Percentiles rank a stretch among this genome's conserved stretches.
Conservation (phyloP, 1,284 basidiomycete genomes). For the Tetrapyrgos nigripes region DNA sequence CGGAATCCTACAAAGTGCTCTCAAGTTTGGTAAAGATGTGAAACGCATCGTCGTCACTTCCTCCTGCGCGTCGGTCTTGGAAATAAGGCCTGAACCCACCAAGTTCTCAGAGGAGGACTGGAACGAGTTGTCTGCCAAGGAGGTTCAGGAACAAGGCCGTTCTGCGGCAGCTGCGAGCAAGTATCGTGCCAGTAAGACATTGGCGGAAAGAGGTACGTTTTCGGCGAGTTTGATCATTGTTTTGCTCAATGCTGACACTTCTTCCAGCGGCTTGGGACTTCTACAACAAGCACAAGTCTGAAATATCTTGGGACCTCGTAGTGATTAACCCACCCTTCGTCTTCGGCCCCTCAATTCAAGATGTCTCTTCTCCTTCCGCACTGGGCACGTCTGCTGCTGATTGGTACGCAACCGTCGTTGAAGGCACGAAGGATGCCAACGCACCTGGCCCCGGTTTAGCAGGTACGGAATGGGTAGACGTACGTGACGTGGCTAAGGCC, state of each 20-base stretch:
- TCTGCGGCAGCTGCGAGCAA: constrained; percentile 39
- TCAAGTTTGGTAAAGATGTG: constrained; percentile 42
- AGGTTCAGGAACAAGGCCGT: constrained; percentile 52
- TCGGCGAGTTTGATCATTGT: not conserved
- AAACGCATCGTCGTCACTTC: constrained; percentile 72
- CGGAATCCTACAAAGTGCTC: constrained; percentile 44
- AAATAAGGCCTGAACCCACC: constrained; percentile 33
- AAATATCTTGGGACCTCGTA: constrained; percentile 48
- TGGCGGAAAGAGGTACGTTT: constrained; percentile 49
- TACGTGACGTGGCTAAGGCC: constrained; percentile 60
- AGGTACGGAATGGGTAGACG: constrained; percentile 53
- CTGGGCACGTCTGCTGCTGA: constrained; percentile 34
- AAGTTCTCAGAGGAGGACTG: constrained; percentile 58
- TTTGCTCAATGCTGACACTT: not conserved
- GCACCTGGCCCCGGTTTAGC: constrained; percentile 17
- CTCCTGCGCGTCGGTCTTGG: constrained; percentile 61
- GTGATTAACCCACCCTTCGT: constrained; percentile 52
- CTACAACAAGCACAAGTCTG: constrained; percentile 41
- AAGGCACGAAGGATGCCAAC: constrained; percentile 17
- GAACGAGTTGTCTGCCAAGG: constrained; percentile 55
- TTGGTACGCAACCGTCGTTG: constrained; percentile 30
- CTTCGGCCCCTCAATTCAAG: constrained; percentile 43
- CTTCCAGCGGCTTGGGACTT: constrained; percentile 52
- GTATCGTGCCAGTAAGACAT: constrained; percentile 52
- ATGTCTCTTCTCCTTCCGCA: constrained; percentile 20